Evolutionary conservation across 129 eudicot species (phyloP).

Genomic region (Arctium lappa): DNA sequence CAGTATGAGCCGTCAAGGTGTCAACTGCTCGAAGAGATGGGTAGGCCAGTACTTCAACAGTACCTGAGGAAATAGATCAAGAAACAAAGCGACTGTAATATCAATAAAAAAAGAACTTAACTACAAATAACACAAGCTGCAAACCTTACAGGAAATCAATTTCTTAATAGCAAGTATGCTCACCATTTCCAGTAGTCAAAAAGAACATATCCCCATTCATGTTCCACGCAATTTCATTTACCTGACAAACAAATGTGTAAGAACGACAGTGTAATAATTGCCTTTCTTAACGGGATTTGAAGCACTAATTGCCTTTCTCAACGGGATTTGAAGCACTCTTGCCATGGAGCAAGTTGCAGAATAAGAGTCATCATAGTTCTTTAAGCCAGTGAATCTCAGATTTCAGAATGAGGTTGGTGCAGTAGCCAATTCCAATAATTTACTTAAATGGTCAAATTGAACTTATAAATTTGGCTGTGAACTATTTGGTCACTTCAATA

Average conservation of each 20-base stretch:
- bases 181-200: slow-evolving; percentile 94
- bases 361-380: too few relatives aligned
- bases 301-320: not conserved
- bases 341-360: too few relatives aligned
- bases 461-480: not conserved
- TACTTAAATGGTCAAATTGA: not conserved
- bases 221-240: slow-evolving; percentile 98
- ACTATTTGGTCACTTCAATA: not conserved
- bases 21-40: slow-evolving; percentile 82
- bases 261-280: not conserved
- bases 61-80: slow-evolving; percentile 39
- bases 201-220: slow-evolving; percentile 90
- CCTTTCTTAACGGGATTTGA: not conserved
- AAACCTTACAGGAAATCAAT: not conserved
- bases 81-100: not conserved
- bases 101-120: not conserved
- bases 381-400: too few relatives aligned
- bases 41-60: slow-evolving; percentile 92
- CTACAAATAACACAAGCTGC: not conserved
- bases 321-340: not conserved
- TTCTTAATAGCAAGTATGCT: slow-evolving; percentile 21
- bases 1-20: slow-evolving; percentile 96
- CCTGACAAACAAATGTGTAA: slow-evolving; percentile 39
- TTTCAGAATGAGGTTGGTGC: too few relatives aligned
- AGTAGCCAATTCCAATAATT: not conserved